phyloP scores from a whole-genome alignment of 1,139 yeast species.

The Protomyces inundatus region DNA sequence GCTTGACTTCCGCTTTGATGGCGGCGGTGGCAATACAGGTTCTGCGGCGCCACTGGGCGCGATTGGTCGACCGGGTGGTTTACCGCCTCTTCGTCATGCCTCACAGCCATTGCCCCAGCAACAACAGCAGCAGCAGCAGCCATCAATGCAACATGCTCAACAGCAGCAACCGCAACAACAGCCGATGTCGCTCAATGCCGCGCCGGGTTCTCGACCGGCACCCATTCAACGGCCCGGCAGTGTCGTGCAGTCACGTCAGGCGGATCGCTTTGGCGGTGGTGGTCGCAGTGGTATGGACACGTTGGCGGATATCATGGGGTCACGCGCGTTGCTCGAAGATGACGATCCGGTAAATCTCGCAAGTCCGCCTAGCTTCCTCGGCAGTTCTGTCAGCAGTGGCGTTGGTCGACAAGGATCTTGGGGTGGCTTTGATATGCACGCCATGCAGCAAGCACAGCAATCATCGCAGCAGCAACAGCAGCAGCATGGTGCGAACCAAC shows the following conservation, averaged over 20 bases:
- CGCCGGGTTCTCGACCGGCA: conserved; percentile 28
- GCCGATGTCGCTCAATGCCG: not conserved
- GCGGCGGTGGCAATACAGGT: not conserved
- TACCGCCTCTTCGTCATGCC: not conserved
- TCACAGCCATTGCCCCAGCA: conserved; percentile 2
- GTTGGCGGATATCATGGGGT: conserved; percentile 31
- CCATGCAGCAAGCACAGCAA: not conserved
- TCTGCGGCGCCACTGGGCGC: conserved; percentile 4
- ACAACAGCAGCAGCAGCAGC: conserved; percentile 19
- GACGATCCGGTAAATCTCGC: conserved; percentile 27
- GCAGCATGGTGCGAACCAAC: not conserved
- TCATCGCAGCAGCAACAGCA: not conserved
- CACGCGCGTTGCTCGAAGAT: conserved; percentile 31
- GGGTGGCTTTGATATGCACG: not conserved
- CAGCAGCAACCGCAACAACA: conserved; percentile 20
- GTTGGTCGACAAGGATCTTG: not conserved
- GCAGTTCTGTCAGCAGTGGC: not conserved
- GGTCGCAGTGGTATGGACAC: conserved; percentile 18
- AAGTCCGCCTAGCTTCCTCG: not conserved
- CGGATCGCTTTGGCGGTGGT: not conserved
- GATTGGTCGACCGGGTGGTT: conserved; percentile 2
- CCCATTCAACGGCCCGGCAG: conserved; percentile 32
- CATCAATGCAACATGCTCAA: conserved; percentile 22
- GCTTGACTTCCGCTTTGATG: conserved; percentile 4
- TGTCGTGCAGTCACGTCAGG: conserved; percentile 14